Evolutionary conservation across 306 rosid genomes (phyloP).

Genomic region (Prunus fruticosa): DNA sequence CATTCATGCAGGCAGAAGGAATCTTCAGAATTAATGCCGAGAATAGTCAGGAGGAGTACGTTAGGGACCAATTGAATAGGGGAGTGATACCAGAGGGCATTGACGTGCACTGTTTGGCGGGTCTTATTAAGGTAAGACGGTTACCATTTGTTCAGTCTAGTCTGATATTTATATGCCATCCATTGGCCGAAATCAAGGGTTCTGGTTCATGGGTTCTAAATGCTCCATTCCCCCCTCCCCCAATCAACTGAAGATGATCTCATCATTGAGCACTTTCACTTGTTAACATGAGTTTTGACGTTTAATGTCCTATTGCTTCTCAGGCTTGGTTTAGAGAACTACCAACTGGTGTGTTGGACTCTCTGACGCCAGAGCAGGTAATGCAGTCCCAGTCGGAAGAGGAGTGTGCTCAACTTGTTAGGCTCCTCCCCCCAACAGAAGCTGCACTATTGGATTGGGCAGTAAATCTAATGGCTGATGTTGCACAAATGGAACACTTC

Average conservation of each 20-base stretch:
- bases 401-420: constrained; percentile 79
- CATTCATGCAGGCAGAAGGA: constrained; percentile 84
- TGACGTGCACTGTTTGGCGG: constrained; percentile 92
- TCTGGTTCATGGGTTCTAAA: background rate
- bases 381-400: constrained; percentile 91
- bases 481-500: constrained; percentile 77
- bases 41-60: constrained; percentile 90
- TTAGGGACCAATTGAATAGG: constrained; percentile 81
- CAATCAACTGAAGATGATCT: background rate
- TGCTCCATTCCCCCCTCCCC: background rate
- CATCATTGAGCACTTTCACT: background rate
- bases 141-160: background rate
- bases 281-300: constrained; percentile 4
- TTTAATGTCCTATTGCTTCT: constrained; percentile 18
- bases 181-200: background rate
- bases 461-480: constrained; percentile 92
- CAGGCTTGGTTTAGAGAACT: constrained; percentile 99
- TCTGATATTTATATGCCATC: background rate
- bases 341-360: constrained; percentile 85
- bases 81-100: constrained; percentile 76
- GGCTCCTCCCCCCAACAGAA: constrained; percentile 83
- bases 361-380: constrained; percentile 92
- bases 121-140: constrained; percentile 79
- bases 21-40: constrained; percentile 92
- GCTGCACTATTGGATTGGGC: constrained; percentile 96